Conservation (phyloP, 139 green algal species). For the Deuterostichococcus epilithicus region DNA sequence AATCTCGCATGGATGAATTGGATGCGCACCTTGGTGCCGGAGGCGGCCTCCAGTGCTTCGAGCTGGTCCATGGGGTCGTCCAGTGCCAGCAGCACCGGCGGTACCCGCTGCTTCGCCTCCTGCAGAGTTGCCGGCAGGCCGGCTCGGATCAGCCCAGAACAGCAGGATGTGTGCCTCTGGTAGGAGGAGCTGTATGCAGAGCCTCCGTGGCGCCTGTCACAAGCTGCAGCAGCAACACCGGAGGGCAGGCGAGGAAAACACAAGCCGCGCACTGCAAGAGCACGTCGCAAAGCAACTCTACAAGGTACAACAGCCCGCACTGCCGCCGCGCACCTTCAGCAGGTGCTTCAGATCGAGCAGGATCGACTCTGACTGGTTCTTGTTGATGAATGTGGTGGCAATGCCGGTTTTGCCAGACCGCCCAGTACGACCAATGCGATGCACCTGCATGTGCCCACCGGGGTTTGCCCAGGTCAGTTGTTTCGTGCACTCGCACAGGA, state of each 20-base stretch:
- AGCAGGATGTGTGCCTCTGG: too few species aligned
- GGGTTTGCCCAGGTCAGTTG: background rate
- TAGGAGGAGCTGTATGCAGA: too few species aligned
- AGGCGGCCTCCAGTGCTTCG: conserved; percentile 66
- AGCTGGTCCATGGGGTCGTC: conserved; percentile 86
- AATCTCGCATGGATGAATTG: too few species aligned
- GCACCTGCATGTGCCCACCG: background rate
- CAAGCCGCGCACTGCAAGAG: too few species aligned
- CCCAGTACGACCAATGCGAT: conserved; percentile 77
- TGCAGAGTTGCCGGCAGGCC: too few species aligned
- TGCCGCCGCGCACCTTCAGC: conserved; percentile 60
- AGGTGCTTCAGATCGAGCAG: conserved; percentile 98
- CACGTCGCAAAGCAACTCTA: too few species aligned
- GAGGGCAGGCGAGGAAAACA: too few species aligned
- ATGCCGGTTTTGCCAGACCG: conserved; percentile 96
- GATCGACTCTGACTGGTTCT: conserved; percentile 84
- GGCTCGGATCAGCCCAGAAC: too few species aligned
- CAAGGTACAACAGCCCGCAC: too few species aligned
- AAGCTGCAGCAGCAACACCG: too few species aligned
- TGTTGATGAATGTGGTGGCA: conserved; percentile 98
- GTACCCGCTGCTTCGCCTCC: conserved; percentile 94
- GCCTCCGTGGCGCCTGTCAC: too few species aligned
- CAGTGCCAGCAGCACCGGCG: conserved; percentile 79
- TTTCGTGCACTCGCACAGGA: background rate
- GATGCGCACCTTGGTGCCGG: conserved; percentile 49